Conservation (phyloP, 768 basidiomycete genomes). For the Calocybe indica region DNA sequence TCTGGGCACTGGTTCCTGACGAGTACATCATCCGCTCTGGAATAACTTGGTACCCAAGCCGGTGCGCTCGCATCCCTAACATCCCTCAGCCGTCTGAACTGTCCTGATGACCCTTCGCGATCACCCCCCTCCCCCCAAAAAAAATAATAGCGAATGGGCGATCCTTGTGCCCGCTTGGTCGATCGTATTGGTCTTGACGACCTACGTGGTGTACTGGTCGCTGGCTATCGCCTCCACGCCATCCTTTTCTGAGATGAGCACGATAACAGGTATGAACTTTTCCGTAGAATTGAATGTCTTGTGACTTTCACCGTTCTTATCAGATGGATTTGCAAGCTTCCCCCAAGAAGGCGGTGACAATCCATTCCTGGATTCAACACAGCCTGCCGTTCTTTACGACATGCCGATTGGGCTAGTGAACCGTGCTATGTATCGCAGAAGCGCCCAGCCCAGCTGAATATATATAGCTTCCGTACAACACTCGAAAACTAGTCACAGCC, state of each 20-base stretch:
- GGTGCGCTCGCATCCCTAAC: slow-evolving; percentile 36
- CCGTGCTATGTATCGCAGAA: slow-evolving; percentile 49
- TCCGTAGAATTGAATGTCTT: slow-evolving; percentile 7
- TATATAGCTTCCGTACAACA: no score
- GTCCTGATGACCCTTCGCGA: not conserved
- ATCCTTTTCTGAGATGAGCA: slow-evolving; percentile 54
- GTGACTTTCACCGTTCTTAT: slow-evolving; percentile 6
- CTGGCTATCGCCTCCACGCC: slow-evolving; percentile 72
- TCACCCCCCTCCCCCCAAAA: not conserved
- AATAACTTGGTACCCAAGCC: slow-evolving; percentile 82
- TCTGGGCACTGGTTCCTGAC: slow-evolving; percentile 82
- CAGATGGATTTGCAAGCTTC: slow-evolving; percentile 55
- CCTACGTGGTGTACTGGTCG: slow-evolving; percentile 73
- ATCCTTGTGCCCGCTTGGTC: slow-evolving; percentile 77
- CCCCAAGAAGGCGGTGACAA: slow-evolving; percentile 32
- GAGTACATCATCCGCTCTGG: slow-evolving; percentile 59
- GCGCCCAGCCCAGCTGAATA: no score
- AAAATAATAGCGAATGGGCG: slow-evolving; percentile 71
- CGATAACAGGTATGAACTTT: slow-evolving; percentile 55
- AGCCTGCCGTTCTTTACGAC: slow-evolving; percentile 66
- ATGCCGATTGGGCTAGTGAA: slow-evolving; percentile 81
- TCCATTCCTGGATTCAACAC: slow-evolving; percentile 43
- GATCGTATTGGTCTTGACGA: slow-evolving; percentile 61
- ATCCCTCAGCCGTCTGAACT: not conserved
- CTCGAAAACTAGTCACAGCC: no score